These are phyloP conservation scores for Capronia coronata DNA, from an alignment of 2,329 filamentous ascomycete genomes.

Conservation along the genomic window DNA sequence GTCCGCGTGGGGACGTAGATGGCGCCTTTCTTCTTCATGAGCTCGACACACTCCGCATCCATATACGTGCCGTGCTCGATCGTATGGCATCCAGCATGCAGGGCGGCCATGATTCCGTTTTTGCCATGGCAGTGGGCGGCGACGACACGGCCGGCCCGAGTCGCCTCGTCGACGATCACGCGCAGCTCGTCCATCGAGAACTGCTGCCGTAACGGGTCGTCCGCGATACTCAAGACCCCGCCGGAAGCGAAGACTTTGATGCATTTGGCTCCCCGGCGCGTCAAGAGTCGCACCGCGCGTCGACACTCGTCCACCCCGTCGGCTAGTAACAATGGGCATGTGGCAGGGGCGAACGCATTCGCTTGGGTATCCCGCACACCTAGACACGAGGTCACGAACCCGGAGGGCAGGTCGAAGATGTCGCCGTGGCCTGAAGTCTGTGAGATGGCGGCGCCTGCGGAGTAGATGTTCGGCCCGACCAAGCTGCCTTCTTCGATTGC, in stretches of 20 bases:
- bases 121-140: conserved; percentile 45
- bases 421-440: conserved; percentile 49
- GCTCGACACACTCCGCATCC: conserved; percentile 41
- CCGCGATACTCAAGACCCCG: conserved; percentile 41
- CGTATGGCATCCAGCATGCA: conserved; percentile 41
- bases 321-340: conserved; percentile 31
- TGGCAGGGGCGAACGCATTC: conserved; percentile 9
- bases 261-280: conserved; percentile 44
- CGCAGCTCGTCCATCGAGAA: conserved; percentile 43
- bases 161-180: conserved; percentile 42
- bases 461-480: conserved; percentile 47
- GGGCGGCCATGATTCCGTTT: conserved; percentile 42
- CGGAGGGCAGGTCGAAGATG: conserved; percentile 35
- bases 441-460: conserved; percentile 40
- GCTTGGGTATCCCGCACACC: conserved; percentile 19
- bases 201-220: conserved; percentile 41
- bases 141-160: conserved; percentile 36
- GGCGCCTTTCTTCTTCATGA: conserved; percentile 43
- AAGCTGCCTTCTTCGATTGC: conserved; percentile 43
- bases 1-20: conserved; percentile 43
- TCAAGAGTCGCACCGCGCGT: conserved; percentile 38
- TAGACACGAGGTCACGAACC: conserved; percentile 20
- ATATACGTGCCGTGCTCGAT: conserved; percentile 47
- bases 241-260: conserved; percentile 46
- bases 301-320: conserved; percentile 46